A percentile compares a stretch with the other conserved stretches of the same genome.
phyloP scores from a whole-genome alignment of 257 asterid genomes.

The Fraxinus excelsior region DNA sequence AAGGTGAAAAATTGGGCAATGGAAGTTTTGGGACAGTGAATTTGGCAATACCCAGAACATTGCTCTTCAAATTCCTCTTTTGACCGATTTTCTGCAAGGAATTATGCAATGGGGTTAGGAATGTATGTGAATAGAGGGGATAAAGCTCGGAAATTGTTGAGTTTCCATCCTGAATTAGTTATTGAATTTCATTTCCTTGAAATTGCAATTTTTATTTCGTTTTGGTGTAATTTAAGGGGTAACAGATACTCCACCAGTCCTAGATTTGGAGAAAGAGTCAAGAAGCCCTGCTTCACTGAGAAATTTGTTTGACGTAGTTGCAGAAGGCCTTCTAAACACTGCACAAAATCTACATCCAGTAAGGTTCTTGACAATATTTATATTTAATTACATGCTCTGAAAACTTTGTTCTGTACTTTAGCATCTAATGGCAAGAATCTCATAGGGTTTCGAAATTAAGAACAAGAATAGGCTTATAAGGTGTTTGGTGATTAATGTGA shows the following conservation, averaged over 20 bases:
- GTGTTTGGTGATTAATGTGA: not conserved
- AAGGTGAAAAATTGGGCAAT: too few relatives aligned
- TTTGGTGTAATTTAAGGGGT: conserved; percentile 31
- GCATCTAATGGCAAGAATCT: not conserved
- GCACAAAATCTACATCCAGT: conserved; percentile 80
- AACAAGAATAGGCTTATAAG: not conserved
- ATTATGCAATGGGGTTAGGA: conserved; percentile 47
- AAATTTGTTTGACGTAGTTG: conserved; percentile 63
- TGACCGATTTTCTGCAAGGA: conserved; percentile 35
- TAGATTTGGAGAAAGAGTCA: conserved; percentile 51
- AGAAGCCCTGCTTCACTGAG: conserved; percentile 44
- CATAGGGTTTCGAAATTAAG: not conserved
- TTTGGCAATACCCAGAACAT: conserved; percentile 31
- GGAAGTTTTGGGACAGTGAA: too few relatives aligned
- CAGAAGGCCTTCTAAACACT: conserved; percentile 68
- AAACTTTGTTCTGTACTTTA: not conserved
- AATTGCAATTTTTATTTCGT: conserved; percentile 9
- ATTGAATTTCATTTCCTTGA: conserved; percentile 5
- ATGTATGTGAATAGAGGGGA: conserved; percentile 49
- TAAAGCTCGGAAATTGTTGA: conserved; percentile 45
- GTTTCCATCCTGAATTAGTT: conserved; percentile 45
- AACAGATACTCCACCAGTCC: conserved; percentile 50
- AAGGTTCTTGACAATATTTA: conserved; percentile 36
- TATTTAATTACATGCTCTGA: conserved; percentile 4
- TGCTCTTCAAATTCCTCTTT: conserved; percentile 66